Base-by-base conservation (phyloP, 2,329 filamentous ascomycete genomes). In the Raffaelea arxii region DNA sequence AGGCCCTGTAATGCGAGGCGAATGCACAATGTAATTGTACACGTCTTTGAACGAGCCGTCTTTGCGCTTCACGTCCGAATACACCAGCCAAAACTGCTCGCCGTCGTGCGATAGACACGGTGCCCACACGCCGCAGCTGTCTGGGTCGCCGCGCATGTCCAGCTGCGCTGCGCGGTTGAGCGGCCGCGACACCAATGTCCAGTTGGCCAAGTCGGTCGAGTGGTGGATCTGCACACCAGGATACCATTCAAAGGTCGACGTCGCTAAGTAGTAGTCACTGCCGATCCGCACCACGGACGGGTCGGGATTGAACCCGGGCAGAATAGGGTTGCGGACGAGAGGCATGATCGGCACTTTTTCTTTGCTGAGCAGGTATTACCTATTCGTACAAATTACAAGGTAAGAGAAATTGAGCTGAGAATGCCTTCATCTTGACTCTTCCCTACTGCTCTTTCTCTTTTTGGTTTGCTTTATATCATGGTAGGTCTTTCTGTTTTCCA, bases 1-100 rank as follows among this genome's bases (percentile, higher is more conserved):
- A 0, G 77, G 77, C 0, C 78, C 78, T 32, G 74, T 68, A 45
- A 81, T 75, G 5, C 62, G 53, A 0, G 68, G 62, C 1, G 74
- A 69, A 27, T 57, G 72, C 45, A 82, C 72, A 48, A 82, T 80
- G 56, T 81, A 82, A 50, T 54, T 54, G 48, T 49, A 47, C 43
- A 38, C 22, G 50, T 54, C 52, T 44, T 54, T 54, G 68, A 80
- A 81, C 3, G 72, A 75, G 12, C 78, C 79, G 53, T 82, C 79
- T 57, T 82, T 82, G 52, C 78, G 75, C 62, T 81, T 82, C 16
- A 82, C 77, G 54, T 82, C 77, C 1, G 78, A 80, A 58, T 79
- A 82, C 2, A 82, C 78, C 5, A 82, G 70, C 69, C 72, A 82
- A 61, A 80, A 82, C 46, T 63, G 70, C 3, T 71, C 65, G 40